Evolutionary conservation across 2,329 filamentous ascomycete species (phyloP).

Genomic region (Nothophaeocryptopus gaeumannii): DNA sequence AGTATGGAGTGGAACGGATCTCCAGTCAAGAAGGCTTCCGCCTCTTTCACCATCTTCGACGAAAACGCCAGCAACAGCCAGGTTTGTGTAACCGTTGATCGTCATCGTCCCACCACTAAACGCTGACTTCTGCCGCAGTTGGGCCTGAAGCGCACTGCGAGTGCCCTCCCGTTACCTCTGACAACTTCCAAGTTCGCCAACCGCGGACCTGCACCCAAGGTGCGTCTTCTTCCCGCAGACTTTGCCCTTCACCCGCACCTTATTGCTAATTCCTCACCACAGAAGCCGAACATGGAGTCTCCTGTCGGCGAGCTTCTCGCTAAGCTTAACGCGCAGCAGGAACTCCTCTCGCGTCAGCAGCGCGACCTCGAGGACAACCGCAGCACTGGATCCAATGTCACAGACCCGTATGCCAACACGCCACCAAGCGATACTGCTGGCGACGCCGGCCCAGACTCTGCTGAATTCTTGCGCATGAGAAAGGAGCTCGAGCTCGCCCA

Average conservation of each 20-base stretch:
- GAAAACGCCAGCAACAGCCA: slow-evolving; percentile 20
- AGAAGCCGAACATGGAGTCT: slow-evolving; percentile 17
- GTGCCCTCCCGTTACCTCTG: slow-evolving; percentile 32
- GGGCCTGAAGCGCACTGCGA: slow-evolving; percentile 24
- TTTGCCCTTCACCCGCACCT: not conserved
- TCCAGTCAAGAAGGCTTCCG: slow-evolving; percentile 22
- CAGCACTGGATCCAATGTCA: slow-evolving; percentile 29
- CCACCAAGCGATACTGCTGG: slow-evolving; percentile 25
- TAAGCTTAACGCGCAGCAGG: slow-evolving; percentile 70
- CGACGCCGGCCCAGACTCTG: slow-evolving; percentile 40
- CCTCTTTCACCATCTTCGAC: slow-evolving; percentile 24
- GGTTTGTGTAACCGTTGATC: slow-evolving; percentile 15
- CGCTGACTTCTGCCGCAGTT: slow-evolving; percentile 17
- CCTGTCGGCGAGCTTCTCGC: slow-evolving; percentile 69
- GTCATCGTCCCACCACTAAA: slow-evolving; percentile 3
- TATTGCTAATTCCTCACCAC: slow-evolving; percentile 19
- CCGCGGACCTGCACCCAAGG: slow-evolving; percentile 22
- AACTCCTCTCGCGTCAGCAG: slow-evolving; percentile 58
- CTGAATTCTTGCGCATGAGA: slow-evolving; percentile 67
- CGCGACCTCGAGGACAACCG: slow-evolving; percentile 49
- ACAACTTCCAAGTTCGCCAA: slow-evolving; percentile 40
- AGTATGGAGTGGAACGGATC: slow-evolving; percentile 27
- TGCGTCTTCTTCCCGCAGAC: slow-evolving; percentile 10
- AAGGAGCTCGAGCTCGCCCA: slow-evolving; percentile 69
- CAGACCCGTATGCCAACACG: slow-evolving; percentile 32